Evolutionary conservation across 495 filamentous ascomycete species (phyloP), one percentile per base, ranked within the genome.

Genomic region (Ramalina peruviana): DNA sequence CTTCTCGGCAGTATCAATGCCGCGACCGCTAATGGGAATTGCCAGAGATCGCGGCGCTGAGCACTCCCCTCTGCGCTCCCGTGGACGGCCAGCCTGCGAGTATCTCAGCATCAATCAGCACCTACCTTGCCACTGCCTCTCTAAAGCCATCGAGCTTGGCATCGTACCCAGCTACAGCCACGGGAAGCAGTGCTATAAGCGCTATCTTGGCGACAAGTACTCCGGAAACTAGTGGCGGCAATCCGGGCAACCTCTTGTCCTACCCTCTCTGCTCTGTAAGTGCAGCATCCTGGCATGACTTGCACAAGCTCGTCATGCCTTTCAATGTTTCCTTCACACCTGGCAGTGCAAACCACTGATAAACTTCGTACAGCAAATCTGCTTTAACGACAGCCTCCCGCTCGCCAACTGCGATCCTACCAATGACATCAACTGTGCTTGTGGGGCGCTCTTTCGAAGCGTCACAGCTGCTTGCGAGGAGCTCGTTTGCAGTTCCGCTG

Each of bases 201-300:
- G 36, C 27, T 30, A 46, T 52, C 41, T 36, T 52, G 9, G 50
- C 50, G 17, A 52, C 42, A 25, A 42, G 33, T 7, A 52, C 50
- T 3, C 41, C 27, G 19, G 36, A 16, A 16, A 36, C 51, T 10
- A 20, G 33, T 42, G 20, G 42, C 9, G 51, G 51, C 13, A 53
- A 48, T 48, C 37, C 45, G 2, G 36, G 33, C 4, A 16, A 48
- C 21, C 13, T 51, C 6, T 33, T n/a, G 2, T 40, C 15, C 25
- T 53, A 53, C 36, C 51, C 51, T 25, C 2, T 27, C 10, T 53
- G 51, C 30, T n/a, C 51, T 20, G 44, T 53, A 46, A 48, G 51
- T 47, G n/a, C n/a, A n/a, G 19, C 11, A 33, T 33, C 27, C 7
- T 33, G 11, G 9, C 11, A 3, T 33, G 27, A 33, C 27, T 6